Evolutionary conservation across 257 asterid genomes (phyloP).

Genomic region (Ajuga chamaepitys): DNA sequence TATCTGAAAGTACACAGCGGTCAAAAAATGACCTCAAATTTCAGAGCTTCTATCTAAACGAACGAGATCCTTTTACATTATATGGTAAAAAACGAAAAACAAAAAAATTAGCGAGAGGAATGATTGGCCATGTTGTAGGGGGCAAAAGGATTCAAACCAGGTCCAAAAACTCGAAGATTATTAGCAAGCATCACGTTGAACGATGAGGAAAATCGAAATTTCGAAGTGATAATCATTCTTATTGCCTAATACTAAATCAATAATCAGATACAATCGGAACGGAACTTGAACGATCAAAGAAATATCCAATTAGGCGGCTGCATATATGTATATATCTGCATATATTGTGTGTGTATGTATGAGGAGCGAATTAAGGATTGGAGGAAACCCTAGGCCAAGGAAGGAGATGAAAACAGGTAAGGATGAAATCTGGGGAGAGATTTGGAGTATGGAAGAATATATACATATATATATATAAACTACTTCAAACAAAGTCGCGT

Average conservation of each 20-base stretch:
- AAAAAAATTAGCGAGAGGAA: constrained; percentile 73
- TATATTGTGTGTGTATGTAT: constrained; percentile 1
- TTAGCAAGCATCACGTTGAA: constrained; percentile 35
- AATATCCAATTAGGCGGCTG: constrained; percentile 45
- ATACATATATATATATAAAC: background rate
- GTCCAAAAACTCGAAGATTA: constrained; percentile 85
- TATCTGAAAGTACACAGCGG: constrained; percentile 2
- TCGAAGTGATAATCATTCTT: constrained; percentile 41
- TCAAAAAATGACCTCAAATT: constrained; percentile 11
- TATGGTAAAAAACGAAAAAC: background rate
- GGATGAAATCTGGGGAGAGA: background rate
- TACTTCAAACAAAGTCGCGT: background rate
- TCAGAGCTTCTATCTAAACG: constrained; percentile 6
- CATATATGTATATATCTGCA: constrained; percentile 27
- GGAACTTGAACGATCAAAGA: constrained; percentile 13
- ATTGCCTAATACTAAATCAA: constrained; percentile 21
- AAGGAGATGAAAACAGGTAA: background rate
- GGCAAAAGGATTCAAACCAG: constrained; percentile 94
- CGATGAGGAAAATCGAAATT: constrained; percentile 42
- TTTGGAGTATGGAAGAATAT: background rate
- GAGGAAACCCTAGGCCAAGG: constrained; percentile 38
- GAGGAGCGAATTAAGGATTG: constrained; percentile 1
- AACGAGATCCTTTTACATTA: constrained; percentile 25
- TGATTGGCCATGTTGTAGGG: constrained; percentile 74
- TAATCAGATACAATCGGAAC: background rate